Conservation (phyloP, 2,329 filamentous ascomycete species). For the Pleurostoma richardsiae region DNA sequence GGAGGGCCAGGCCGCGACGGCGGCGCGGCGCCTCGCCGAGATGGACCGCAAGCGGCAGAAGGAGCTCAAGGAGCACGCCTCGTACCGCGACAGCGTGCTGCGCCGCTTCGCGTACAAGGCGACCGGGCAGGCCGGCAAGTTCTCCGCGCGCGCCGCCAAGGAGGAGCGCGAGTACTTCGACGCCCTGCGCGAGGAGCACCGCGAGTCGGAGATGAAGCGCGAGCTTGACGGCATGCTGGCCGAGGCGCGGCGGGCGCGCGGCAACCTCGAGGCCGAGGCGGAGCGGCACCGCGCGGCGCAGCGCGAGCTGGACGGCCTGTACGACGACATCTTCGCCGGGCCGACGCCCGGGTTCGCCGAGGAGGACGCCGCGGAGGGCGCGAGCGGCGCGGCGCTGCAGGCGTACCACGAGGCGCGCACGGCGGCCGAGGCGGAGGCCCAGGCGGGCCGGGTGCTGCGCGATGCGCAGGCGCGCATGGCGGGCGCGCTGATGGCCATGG, state of each 20-base stretch:
- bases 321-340: slow-evolving; percentile 48
- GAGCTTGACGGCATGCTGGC: slow-evolving; percentile 31
- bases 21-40: slow-evolving; percentile 28
- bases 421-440: slow-evolving; percentile 30
- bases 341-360: slow-evolving; percentile 46
- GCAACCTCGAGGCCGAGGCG: slow-evolving; percentile 28
- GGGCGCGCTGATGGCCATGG: slow-evolving; percentile 28
- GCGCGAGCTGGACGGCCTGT: slow-evolving; percentile 42
- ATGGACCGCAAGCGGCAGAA: slow-evolving; percentile 35
- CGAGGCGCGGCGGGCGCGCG: slow-evolving; percentile 29
- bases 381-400: slow-evolving; percentile 24
- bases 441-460: slow-evolving; percentile 32
- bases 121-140: slow-evolving; percentile 41
- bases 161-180: slow-evolving; percentile 52
- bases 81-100: slow-evolving; percentile 46
- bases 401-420: slow-evolving; percentile 30
- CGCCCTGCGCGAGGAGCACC: slow-evolving; percentile 41
- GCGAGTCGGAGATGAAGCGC: slow-evolving; percentile 35
- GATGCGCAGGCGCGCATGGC: slow-evolving; percentile 30
- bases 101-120: slow-evolving; percentile 47
- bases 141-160: slow-evolving; percentile 41
- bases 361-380: slow-evolving; percentile 43
- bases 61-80: slow-evolving; percentile 46
- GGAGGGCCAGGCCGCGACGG: slow-evolving; percentile 28
- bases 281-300: slow-evolving; percentile 33